These are phyloP conservation scores for Phytophthora nicotianae DNA, from an alignment of 352 stramenopile genomes.

Conservation along the genomic window DNA sequence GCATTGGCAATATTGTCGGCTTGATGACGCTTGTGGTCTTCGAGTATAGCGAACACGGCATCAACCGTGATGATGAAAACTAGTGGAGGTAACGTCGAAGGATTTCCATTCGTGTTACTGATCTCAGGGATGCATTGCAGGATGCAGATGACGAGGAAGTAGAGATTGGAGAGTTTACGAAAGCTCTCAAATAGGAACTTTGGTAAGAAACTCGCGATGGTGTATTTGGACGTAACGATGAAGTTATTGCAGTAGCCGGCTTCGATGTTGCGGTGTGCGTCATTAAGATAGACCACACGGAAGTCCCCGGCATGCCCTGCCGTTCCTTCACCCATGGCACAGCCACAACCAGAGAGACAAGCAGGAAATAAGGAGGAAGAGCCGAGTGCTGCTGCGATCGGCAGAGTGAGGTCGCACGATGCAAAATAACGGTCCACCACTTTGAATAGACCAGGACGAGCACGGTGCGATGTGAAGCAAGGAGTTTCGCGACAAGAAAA, in stretches of 20 bases:
- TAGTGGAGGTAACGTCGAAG: constrained; percentile 88
- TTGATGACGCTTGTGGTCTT: constrained; percentile 88
- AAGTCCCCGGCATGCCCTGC: constrained; percentile 38
- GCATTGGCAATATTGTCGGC: constrained; percentile 87
- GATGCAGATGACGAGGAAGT: constrained; percentile 92
- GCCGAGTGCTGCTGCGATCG: constrained; percentile 4
- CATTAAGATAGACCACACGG: constrained; percentile 68
- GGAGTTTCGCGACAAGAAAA: constrained; percentile 23
- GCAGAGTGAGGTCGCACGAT: constrained; percentile 4
- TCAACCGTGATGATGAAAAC: constrained; percentile 92
- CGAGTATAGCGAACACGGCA: constrained; percentile 85
- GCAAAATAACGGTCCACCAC: constrained; percentile 11
- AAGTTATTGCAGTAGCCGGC: constrained; percentile 87
- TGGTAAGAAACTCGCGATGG: constrained; percentile 83
- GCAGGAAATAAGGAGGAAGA: constrained; percentile 1
- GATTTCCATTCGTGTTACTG: constrained; percentile 89
- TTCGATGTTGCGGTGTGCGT: constrained; percentile 55
- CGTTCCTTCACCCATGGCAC: constrained; percentile 31
- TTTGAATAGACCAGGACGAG: constrained; percentile 18
- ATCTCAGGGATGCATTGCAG: constrained; percentile 89
- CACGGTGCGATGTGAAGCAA: constrained; percentile 23
- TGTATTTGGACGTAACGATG: constrained; percentile 94
- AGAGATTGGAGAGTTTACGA: constrained; percentile 92
- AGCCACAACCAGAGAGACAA: constrained; percentile 11
- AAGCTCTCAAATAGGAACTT: constrained; percentile 93